These are phyloP conservation scores for Cryptococcus maquisensis DNA, from an alignment of 1,284 basidiomycete genomes.

Conservation along the genomic window DNA sequence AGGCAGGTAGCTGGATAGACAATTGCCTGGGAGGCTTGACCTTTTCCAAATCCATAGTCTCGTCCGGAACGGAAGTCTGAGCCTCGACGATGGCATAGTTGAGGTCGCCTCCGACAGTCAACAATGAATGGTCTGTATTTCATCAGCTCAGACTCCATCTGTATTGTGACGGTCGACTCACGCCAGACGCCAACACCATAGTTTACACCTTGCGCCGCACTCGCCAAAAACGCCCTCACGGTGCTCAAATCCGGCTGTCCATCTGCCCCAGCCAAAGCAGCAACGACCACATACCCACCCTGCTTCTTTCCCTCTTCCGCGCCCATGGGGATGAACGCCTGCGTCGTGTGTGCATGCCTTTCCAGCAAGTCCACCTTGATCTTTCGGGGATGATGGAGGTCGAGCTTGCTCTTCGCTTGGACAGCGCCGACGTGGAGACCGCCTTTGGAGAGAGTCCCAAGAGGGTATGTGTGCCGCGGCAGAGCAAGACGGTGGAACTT, in stretches of 20 bases:
- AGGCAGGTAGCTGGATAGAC: slow-evolving; percentile 31
- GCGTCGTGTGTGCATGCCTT: slow-evolving; percentile 31
- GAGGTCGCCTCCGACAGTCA: slow-evolving; percentile 66
- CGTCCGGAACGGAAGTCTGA: slow-evolving; percentile 67
- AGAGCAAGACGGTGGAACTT: slow-evolving; percentile 85
- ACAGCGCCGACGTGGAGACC: slow-evolving; percentile 65
- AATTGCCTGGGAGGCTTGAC: slow-evolving; percentile 12
- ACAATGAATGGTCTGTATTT: slow-evolving; percentile 73
- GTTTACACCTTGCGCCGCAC: slow-evolving; percentile 72
- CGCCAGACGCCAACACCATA: slow-evolving; percentile 83
- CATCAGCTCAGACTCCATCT: background rate
- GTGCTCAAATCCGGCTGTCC: slow-evolving; percentile 70
- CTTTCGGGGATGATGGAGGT: slow-evolving; percentile 33
- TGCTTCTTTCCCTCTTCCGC: slow-evolving; percentile 49
- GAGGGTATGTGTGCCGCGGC: slow-evolving; percentile 62
- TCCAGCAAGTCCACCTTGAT: background rate
- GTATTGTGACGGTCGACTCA: slow-evolving; percentile 50
- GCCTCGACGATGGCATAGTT: slow-evolving; percentile 80
- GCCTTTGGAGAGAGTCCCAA: slow-evolving; percentile 47
- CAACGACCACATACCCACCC: slow-evolving; percentile 71
- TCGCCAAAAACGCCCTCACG: slow-evolving; percentile 74
- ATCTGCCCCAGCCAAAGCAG: slow-evolving; percentile 66
- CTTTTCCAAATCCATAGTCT: slow-evolving; percentile 66
- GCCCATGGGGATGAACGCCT: slow-evolving; percentile 80
- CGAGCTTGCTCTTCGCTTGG: slow-evolving; percentile 56